phyloP scores from a whole-genome alignment of 192 early-diverging fungal species.

The Linnemannia zychae region DNA sequence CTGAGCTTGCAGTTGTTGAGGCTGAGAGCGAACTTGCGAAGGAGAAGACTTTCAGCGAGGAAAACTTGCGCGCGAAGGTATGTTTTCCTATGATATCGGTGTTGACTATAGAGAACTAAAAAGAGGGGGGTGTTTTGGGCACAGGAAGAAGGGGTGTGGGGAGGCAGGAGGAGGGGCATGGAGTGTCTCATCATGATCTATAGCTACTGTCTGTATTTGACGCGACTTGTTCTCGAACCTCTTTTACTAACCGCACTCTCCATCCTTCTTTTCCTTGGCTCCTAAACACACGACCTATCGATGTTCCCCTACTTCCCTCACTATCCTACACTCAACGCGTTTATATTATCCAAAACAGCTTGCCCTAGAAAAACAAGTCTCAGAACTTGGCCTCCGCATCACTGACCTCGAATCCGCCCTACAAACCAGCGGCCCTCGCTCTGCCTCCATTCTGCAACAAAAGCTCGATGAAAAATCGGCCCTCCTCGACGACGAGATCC shows the following conservation, averaged over 20 bases:
- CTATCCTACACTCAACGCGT: neutral
- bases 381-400: constrained; percentile 82
- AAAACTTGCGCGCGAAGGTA: constrained; percentile 62
- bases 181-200: neutral
- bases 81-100: neutral
- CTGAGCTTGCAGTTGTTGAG: constrained; percentile 74
- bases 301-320: neutral
- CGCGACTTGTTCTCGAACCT: neutral
- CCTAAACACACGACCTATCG: neutral
- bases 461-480: constrained; percentile 72
- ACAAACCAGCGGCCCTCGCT: constrained; percentile 69
- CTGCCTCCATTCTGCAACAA: constrained; percentile 68
- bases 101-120: neutral
- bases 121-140: neutral
- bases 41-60: constrained; percentile 68
- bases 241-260: neutral
- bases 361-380: constrained; percentile 85
- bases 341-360: constrained; percentile 40
- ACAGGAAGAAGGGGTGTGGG: neutral
- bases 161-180: no score
- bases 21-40: constrained; percentile 81
- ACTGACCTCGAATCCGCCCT: constrained; percentile 82
- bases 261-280: constrained; percentile 9
- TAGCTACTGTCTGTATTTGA: neutral
- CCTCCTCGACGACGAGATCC: constrained; percentile 72